phyloP scores from a whole-genome alignment of 371 early-diverging fungal species.

The Zychaea mexicana region DNA sequence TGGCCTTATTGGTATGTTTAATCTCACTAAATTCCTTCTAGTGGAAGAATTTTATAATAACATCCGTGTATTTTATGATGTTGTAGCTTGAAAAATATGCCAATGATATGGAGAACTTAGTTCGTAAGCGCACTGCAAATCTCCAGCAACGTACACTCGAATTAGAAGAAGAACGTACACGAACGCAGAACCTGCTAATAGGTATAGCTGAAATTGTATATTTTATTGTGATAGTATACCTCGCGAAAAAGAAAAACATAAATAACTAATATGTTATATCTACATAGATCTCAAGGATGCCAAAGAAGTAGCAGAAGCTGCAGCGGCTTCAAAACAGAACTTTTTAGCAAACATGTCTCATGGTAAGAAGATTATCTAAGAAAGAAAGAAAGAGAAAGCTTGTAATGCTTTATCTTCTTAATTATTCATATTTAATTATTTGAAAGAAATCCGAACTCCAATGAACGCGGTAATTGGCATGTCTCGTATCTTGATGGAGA shows the following conservation, averaged over 20 bases:
- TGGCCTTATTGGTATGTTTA: constrained; percentile 44
- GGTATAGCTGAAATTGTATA: constrained; percentile 11
- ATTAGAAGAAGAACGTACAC: constrained; percentile 49
- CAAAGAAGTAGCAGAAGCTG: constrained; percentile 57
- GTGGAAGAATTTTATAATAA: neutral
- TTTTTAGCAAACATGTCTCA: constrained; percentile 56
- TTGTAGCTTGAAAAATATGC: constrained; percentile 51
- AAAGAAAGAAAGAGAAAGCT: neutral
- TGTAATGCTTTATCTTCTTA: neutral
- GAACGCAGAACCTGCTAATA: constrained; percentile 37
- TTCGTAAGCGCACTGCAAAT: constrained; percentile 47
- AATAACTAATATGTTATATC: neutral
- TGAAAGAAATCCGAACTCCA: constrained; percentile 40
- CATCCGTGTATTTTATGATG: neutral
- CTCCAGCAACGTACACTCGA: constrained; percentile 55
- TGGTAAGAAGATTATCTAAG: constrained; percentile 17
- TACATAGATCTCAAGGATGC: constrained; percentile 43
- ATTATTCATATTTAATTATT: neutral
- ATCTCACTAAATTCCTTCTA: too few species aligned
- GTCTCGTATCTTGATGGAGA: constrained; percentile 47
- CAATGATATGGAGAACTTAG: constrained; percentile 57
- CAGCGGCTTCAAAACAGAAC: constrained; percentile 56
- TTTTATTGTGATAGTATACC: too few species aligned
- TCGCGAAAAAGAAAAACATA: too few species aligned
- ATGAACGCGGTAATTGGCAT: constrained; percentile 57